A percentile compares a stretch with the other conserved stretches of the same genome.
Conservation (phyloP, 345 rosid genomes). For the Lumnitzera racemosa region DNA sequence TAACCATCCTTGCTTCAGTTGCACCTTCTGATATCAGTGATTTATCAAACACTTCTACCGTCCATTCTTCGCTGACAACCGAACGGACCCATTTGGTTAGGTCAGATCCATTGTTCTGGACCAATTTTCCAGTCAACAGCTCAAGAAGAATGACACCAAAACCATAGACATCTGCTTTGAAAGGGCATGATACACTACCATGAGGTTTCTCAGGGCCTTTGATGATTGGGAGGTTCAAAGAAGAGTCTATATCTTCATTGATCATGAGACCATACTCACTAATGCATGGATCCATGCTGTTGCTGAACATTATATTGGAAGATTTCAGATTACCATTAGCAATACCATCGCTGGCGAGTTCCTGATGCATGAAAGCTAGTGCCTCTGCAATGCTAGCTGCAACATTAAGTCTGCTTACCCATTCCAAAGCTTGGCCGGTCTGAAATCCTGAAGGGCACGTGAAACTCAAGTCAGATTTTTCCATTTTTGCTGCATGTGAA, state of each 20-base stretch:
- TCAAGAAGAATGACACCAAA: slow-evolving; percentile 50
- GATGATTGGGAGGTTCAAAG: too few species aligned
- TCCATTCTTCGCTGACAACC: slow-evolving; percentile 54
- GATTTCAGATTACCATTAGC: slow-evolving; percentile 62
- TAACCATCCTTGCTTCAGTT: slow-evolving; percentile 52
- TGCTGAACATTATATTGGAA: slow-evolving; percentile 43
- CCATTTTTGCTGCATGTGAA: too few species aligned
- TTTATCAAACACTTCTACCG: slow-evolving; percentile 55
- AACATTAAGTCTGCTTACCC: slow-evolving; percentile 38
- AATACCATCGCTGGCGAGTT: slow-evolving; percentile 21
- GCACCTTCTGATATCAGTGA: slow-evolving; percentile 33
- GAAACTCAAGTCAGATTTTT: not conserved
- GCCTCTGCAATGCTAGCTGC: slow-evolving; percentile 34
- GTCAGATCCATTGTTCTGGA: slow-evolving; percentile 33
- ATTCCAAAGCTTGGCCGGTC: slow-evolving; percentile 27
- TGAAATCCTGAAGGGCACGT: slow-evolving; percentile 24
- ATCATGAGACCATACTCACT: slow-evolving; percentile 55
- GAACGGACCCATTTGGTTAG: slow-evolving; percentile 53
- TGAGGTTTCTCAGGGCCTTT: not conserved
- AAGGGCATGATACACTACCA: slow-evolving; percentile 5
- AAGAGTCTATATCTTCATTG: slow-evolving; percentile 4
- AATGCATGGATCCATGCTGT: slow-evolving; percentile 45
- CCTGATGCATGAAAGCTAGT: slow-evolving; percentile 43
- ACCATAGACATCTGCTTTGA: slow-evolving; percentile 33
- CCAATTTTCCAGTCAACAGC: slow-evolving; percentile 44